These are phyloP conservation scores for Ilyonectria robusta DNA, from an alignment of 2,329 filamentous ascomycete genomes.

Conservation along the genomic window DNA sequence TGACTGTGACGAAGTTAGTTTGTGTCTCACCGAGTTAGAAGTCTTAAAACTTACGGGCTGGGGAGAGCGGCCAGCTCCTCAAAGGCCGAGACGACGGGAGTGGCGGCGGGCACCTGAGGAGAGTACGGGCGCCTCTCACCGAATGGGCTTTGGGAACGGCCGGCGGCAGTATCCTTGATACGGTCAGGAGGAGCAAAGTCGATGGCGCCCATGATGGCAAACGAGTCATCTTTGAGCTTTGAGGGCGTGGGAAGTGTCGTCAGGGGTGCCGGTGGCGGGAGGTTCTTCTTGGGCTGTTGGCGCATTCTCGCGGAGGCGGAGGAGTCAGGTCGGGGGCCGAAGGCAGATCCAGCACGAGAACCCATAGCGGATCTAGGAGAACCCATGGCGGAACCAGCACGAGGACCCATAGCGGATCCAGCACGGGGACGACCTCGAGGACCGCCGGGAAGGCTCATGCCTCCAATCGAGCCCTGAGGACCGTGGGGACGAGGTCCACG, in stretches of 20 bases:
- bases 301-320: slow-evolving; percentile 68
- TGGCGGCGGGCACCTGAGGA: slow-evolving; percentile 79
- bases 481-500: slow-evolving; percentile 53
- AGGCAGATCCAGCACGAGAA: slow-evolving; percentile 61
- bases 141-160: slow-evolving; percentile 75
- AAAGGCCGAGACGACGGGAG: slow-evolving; percentile 86
- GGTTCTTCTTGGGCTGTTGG: slow-evolving; percentile 60
- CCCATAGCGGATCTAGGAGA: slow-evolving; percentile 34
- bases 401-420: slow-evolving; percentile 64
- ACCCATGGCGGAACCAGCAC: slow-evolving; percentile 41
- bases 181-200: slow-evolving; percentile 89
- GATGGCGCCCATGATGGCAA: slow-evolving; percentile 76
- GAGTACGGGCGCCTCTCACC: slow-evolving; percentile 81
- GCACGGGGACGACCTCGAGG: slow-evolving; percentile 71
- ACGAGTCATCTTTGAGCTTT: slow-evolving; percentile 85
- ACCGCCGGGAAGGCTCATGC: slow-evolving; percentile 61
- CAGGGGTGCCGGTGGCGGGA: slow-evolving; percentile 81
- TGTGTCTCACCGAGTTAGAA: not conserved
- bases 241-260: slow-evolving; percentile 86
- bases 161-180: slow-evolving; percentile 77
- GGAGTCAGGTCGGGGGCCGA: slow-evolving; percentile 73
- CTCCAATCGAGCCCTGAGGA: slow-evolving; percentile 64
- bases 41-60: slow-evolving; percentile 81
- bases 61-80: slow-evolving; percentile 89
- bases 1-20: slow-evolving; percentile 65